A percentile compares a stretch with the other conserved stretches of the same genome.
phyloP scores from a whole-genome alignment of 192 early-diverging fungal species.

The Anaeromyces robustus region DNA sequence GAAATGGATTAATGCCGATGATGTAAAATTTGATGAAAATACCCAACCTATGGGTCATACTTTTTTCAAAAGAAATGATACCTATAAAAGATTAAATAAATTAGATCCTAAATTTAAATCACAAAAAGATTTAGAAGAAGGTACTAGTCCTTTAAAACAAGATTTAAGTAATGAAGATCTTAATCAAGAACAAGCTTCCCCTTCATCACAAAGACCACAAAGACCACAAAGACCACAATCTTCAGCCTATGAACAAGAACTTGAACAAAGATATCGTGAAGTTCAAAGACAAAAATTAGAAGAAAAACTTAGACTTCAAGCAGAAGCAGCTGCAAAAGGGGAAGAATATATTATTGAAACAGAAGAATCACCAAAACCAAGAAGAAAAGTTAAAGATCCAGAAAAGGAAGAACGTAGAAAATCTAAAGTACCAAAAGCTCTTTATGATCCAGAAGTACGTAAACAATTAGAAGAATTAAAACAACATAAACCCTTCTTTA shows the following conservation, averaged over 20 bases:
- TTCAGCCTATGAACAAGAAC: not conserved
- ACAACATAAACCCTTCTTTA: slow-evolving; percentile 24
- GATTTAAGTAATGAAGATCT: too few species aligned
- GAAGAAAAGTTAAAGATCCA: not conserved
- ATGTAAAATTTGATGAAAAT: too few species aligned
- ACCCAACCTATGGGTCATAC: too few species aligned
- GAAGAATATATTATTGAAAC: not conserved
- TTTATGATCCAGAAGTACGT: slow-evolving; percentile 25
- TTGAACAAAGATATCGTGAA: not conserved
- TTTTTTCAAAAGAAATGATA: too few species aligned
- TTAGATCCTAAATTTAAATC: not conserved
- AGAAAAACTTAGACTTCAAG: not conserved
- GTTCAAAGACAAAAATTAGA: not conserved
- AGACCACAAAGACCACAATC: not conserved
- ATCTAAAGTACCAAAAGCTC: slow-evolving; percentile 8
- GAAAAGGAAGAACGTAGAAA: slow-evolving; percentile 2
- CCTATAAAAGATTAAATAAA: too few species aligned
- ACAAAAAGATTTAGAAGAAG: not conserved
- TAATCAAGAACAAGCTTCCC: too few species aligned
- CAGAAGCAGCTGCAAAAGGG: not conserved
- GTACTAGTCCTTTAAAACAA: too few species aligned
- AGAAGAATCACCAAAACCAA: not conserved
- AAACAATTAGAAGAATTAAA: slow-evolving; percentile 21
- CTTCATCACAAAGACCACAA: too few species aligned
- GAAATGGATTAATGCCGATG: too few species aligned